Conservation (phyloP, 441 rosid species). For the California macrophylla region DNA sequence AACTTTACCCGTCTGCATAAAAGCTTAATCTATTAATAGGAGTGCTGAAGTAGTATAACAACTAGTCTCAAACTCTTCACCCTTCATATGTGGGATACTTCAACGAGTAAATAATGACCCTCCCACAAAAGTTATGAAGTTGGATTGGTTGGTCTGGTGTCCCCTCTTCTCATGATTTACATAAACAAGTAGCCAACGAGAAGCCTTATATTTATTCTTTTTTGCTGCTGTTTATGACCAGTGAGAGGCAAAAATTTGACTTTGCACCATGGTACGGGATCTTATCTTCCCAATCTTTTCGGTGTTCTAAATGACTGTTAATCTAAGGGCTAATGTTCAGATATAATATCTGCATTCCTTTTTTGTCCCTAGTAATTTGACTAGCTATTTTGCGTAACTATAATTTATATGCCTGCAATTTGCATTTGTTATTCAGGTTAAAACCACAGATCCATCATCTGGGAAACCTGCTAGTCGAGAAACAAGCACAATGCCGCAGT, state of each 20-base stretch:
- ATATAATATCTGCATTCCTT: background rate
- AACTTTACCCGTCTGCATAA: background rate
- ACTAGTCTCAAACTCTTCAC: too few species aligned
- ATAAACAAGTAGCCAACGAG: background rate
- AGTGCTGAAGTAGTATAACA: background rate
- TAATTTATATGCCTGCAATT: constrained; percentile 4
- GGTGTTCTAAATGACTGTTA: background rate
- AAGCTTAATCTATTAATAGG: background rate
- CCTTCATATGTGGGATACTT: background rate
- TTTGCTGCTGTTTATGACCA: background rate
- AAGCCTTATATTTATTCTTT: background rate
- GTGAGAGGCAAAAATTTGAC: background rate
- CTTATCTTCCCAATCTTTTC: background rate
- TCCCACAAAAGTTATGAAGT: background rate
- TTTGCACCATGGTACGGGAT: background rate
- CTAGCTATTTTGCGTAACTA: constrained; percentile 1
- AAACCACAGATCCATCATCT: constrained; percentile 47
- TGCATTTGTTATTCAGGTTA: constrained; percentile 42
- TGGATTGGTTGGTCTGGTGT: background rate
- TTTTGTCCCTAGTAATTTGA: background rate
- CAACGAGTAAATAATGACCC: background rate
- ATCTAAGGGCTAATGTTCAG: background rate
- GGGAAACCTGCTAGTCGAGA: constrained; percentile 77
- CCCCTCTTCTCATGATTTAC: background rate
- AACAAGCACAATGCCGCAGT: constrained; percentile 98